phyloP scores from a whole-genome alignment of 768 basidiomycete species.

The Flagelloscypha sp. region DNA sequence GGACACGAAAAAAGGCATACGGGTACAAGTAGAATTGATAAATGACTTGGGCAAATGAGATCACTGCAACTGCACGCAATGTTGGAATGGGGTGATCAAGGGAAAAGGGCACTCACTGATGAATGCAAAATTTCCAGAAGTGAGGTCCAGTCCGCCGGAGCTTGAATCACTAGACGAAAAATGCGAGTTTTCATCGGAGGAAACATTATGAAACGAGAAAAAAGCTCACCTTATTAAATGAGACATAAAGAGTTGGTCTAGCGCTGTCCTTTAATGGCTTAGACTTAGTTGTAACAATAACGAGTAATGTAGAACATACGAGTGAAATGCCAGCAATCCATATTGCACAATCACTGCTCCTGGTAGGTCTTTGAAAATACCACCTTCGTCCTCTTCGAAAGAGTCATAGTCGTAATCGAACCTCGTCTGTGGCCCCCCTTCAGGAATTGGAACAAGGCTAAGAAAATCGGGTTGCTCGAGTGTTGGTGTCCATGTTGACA shows the following conservation, averaged over 20 bases:
- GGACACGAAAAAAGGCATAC: conserved; percentile 41
- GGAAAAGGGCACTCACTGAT: conserved; percentile 54
- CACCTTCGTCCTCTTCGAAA: too few species aligned
- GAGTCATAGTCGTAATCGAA: too few species aligned
- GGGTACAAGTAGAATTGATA: conserved; percentile 91
- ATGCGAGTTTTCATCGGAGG: too few species aligned
- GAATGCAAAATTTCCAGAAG: conserved; percentile 87
- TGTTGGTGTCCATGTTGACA: too few species aligned
- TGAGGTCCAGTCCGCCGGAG: conserved; percentile 81
- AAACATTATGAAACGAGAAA: neutral
- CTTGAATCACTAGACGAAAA: conserved; percentile 54
- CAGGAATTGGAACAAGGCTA: too few species aligned
- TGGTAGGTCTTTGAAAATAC: too few species aligned
- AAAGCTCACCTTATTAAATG: conserved; percentile 77
- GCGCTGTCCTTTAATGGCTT: too few species aligned
- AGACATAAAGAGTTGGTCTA: conserved; percentile 86
- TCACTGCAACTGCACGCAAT: conserved; percentile 71
- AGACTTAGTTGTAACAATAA: too few species aligned
- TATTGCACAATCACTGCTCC: conserved; percentile 85
- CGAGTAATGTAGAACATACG: too few species aligned
- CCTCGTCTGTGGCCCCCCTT: too few species aligned
- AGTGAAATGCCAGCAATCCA: conserved; percentile 80
- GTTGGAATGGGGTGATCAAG: conserved; percentile 7
- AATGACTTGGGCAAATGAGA: conserved; percentile 90
- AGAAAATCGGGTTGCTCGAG: too few species aligned